Conservation (phyloP, 768 basidiomycete species). For the Psilocybe tampanensis region DNA sequence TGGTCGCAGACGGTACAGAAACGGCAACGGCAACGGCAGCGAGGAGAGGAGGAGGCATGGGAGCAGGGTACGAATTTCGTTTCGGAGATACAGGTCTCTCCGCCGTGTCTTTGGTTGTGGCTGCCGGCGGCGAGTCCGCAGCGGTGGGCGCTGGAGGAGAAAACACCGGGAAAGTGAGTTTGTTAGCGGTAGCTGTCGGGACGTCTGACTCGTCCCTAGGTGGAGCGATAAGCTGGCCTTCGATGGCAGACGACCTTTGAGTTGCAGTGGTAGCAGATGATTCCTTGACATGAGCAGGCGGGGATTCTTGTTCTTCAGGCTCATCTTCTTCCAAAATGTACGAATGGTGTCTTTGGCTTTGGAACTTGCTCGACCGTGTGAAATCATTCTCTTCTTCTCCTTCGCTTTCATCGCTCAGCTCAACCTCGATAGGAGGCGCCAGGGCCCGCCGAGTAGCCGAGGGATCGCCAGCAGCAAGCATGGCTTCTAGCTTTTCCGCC, state of each 20-base stretch:
- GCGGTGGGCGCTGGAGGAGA: conserved; percentile 18
- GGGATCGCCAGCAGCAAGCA: conserved; percentile 15
- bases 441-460: conserved; percentile 14
- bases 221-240: conserved; percentile 26
- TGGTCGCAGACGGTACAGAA: conserved; percentile 5
- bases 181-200: conserved; percentile 56
- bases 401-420: conserved; percentile 30
- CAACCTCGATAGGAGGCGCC: conserved; percentile 29
- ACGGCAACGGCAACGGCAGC: conserved; percentile 34
- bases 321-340: conserved; percentile 77
- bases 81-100: conserved; percentile 11
- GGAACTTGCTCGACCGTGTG: conserved; percentile 37
- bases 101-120: background rate
- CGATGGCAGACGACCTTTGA: conserved; percentile 10
- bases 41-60: conserved; percentile 29
- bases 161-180: conserved; percentile 29
- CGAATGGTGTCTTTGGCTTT: conserved; percentile 47
- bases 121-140: background rate
- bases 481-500: conserved; percentile 30
- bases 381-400: conserved; percentile 29
- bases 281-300: conserved; percentile 21
- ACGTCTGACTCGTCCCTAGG: conserved; percentile 32
- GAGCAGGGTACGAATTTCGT: conserved; percentile 10
- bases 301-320: conserved; percentile 39
- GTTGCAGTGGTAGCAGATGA: conserved; percentile 14